These are phyloP conservation scores for Cyclotella sp. DNA, from an alignment of 108 stramenopile species.

Conservation along the genomic window DNA sequence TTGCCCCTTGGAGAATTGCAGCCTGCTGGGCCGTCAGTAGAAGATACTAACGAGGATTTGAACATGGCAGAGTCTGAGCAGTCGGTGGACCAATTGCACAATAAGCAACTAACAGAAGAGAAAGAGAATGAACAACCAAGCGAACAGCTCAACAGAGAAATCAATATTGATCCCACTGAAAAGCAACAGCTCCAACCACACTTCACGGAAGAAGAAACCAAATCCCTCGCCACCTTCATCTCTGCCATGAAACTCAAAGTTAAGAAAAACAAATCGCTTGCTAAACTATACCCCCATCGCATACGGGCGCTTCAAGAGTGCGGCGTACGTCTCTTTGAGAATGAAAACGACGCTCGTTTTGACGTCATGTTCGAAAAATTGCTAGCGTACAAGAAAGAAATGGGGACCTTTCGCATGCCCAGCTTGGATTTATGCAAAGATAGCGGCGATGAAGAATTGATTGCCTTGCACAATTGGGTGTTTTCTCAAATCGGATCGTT, in stretches of 20 bases:
- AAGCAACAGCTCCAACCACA: conserved; percentile 9
- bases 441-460: conserved; percentile 41
- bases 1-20: not conserved
- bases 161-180: conserved; percentile 14
- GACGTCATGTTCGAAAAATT: conserved; percentile 51
- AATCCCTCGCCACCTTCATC: conserved; percentile 35
- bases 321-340: conserved; percentile 30
- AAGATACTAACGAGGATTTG: not conserved
- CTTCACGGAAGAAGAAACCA: conserved; percentile 17
- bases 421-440: conserved; percentile 37
- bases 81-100: not conserved
- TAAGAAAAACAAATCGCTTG: conserved; percentile 20
- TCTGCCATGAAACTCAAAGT: conserved; percentile 28
- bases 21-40: not conserved
- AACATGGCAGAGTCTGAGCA: not conserved
- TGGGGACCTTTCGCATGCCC: conserved; percentile 46
- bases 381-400: conserved; percentile 43
- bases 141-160: conserved; percentile 8
- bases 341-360: conserved; percentile 41
- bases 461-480: conserved; percentile 48
- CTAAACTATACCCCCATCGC: conserved; percentile 36
- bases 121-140: not conserved
- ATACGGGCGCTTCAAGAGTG: conserved; percentile 18
- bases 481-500: conserved; percentile 39
- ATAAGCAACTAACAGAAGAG: not conserved